A percentile compares a stretch with the other conserved stretches of the same genome.
These are phyloP conservation scores for Hortaea sp. DNA, from an alignment of 2,329 filamentous ascomycete species.

Conservation along the genomic window DNA sequence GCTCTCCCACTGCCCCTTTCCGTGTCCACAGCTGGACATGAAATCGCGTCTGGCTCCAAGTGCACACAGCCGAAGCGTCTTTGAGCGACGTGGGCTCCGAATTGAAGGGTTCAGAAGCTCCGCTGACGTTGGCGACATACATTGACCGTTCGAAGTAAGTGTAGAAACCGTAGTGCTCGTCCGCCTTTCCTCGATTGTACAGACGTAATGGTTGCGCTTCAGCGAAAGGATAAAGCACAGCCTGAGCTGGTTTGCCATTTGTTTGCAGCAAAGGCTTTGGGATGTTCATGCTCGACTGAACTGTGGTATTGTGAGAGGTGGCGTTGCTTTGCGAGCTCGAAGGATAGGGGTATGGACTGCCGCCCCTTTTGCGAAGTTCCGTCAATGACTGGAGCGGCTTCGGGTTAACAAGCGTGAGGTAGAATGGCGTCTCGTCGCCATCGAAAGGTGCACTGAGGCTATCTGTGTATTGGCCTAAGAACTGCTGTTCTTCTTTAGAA, in stretches of 20 bases:
- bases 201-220: slow-evolving; percentile 67
- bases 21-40: slow-evolving; percentile 54
- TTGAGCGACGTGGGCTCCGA: neutral
- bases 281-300: slow-evolving; percentile 42
- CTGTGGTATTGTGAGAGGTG: slow-evolving; percentile 2
- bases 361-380: slow-evolving; percentile 6
- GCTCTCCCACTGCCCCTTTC: slow-evolving; percentile 17
- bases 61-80: slow-evolving; percentile 25
- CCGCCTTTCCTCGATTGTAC: slow-evolving; percentile 68
- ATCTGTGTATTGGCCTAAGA: slow-evolving; percentile 81
- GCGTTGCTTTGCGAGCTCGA: neutral
- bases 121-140: slow-evolving; percentile 55
- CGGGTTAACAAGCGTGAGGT: slow-evolving; percentile 57
- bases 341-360: slow-evolving; percentile 18
- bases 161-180: slow-evolving; percentile 92
- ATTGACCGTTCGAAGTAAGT: slow-evolving; percentile 82
- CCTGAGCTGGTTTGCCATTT: slow-evolving; percentile 64
- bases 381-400: slow-evolving; percentile 16
- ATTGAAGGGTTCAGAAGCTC: slow-evolving; percentile 24
- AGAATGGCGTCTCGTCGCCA: slow-evolving; percentile 83
- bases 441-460: slow-evolving; percentile 58
- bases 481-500: slow-evolving; percentile 60
- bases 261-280: slow-evolving; percentile 52
- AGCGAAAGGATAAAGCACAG: slow-evolving; percentile 60
- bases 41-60: slow-evolving; percentile 52